A percentile compares a stretch with the other conserved stretches of the same genome.
These are phyloP conservation scores for Trichosporon coremiiforme DNA, from an alignment of 1,284 basidiomycete species.

Conservation along the genomic window DNA sequence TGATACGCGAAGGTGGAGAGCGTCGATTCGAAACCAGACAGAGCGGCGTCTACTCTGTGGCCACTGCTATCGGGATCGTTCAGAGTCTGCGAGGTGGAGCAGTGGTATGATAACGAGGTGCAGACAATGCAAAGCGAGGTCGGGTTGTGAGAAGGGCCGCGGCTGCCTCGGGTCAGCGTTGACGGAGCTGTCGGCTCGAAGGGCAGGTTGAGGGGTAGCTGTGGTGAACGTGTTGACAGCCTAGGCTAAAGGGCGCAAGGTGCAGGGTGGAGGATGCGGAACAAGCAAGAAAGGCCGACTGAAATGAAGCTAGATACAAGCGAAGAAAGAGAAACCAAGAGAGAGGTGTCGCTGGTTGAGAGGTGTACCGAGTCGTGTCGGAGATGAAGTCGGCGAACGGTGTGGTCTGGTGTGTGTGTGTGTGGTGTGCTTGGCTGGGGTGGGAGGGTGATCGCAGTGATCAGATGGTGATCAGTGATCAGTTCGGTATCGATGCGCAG, in stretches of 20 bases:
- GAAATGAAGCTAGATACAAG: neutral
- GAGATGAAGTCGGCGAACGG: neutral
- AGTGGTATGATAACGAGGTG: neutral
- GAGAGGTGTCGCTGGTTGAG: neutral
- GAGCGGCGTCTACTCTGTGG: too few species aligned
- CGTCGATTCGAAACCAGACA: neutral
- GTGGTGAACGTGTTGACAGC: constrained; percentile 2
- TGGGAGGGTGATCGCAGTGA: neutral
- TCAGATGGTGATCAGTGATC: neutral
- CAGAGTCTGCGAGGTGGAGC: neutral
- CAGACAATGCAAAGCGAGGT: neutral
- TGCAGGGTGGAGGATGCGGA: neutral
- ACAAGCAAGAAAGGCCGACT: neutral
- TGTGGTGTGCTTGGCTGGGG: neutral
- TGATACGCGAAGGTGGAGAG: neutral
- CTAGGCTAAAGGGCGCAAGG: neutral
- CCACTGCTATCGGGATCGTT: neutral
- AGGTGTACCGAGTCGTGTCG: neutral
- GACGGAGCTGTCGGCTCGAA: neutral
- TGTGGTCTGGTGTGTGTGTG: too few species aligned
- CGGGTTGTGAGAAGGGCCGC: neutral
- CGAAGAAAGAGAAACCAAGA: neutral
- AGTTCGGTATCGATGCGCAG: neutral
- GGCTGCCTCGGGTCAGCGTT: neutral
- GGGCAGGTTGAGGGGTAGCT: neutral